phyloP scores from a whole-genome alignment of 1,284 basidiomycete genomes.

The Marasmius fiardii region DNA sequence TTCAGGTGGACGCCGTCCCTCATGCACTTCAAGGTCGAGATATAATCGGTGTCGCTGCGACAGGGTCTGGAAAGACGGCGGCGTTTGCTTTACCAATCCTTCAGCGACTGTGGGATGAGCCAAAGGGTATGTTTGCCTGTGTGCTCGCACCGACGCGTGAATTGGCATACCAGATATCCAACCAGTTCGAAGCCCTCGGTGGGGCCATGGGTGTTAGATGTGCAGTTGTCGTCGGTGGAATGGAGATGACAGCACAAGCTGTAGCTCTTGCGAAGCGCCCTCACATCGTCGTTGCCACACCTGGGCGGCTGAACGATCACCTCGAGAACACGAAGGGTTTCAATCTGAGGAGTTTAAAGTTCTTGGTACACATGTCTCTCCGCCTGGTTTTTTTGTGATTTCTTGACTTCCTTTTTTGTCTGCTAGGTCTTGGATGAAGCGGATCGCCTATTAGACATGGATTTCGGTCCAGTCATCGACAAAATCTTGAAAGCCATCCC shows the following conservation, averaged over 20 bases:
- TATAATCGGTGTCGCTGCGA: constrained; percentile 97
- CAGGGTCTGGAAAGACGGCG: constrained; percentile 97
- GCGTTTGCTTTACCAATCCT: constrained; percentile 96
- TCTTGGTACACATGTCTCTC: constrained; percentile 69
- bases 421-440: constrained; percentile 93
- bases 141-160: constrained; percentile 96
- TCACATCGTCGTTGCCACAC: constrained; percentile 97
- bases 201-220: constrained; percentile 93
- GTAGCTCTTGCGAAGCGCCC: constrained; percentile 93
- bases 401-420: constrained; percentile 7
- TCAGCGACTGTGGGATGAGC: constrained; percentile 96
- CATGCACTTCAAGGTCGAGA: constrained; percentile 89
- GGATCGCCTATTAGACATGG: constrained; percentile 94
- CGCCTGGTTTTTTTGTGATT: constrained; percentile 2
- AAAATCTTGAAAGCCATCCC: constrained; percentile 96
- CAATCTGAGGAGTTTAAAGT: constrained; percentile 83
- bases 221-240: constrained; percentile 91
- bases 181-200: constrained; percentile 93
- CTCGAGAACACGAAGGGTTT: constrained; percentile 99
- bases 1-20: constrained; percentile 89
- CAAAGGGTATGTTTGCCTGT: constrained; percentile 90
- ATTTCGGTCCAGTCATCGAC: constrained; percentile 96
- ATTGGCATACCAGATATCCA: constrained; percentile 97
- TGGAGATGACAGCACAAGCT: constrained; percentile 92
- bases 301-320: constrained; percentile 93